phyloP scores from a whole-genome alignment of 2,329 filamentous ascomycete species.

The Daldinia eschscholtzii region DNA sequence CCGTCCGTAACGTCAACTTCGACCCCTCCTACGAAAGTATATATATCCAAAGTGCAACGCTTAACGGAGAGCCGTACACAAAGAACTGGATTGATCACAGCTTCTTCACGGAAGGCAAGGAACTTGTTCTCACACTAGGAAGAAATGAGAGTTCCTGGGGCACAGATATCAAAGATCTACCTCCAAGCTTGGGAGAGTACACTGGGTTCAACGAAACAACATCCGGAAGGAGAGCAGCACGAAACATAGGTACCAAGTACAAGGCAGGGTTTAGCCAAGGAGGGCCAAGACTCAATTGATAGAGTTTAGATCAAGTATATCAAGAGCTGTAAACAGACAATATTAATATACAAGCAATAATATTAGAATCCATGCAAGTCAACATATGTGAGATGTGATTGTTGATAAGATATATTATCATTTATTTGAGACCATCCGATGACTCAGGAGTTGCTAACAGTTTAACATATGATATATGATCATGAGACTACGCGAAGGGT shows the following conservation, averaged over 20 bases:
- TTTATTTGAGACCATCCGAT: too few relatives aligned
- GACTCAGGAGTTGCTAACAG: too few relatives aligned
- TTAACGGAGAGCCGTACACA: constrained; percentile 71
- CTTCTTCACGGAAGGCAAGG: constrained; percentile 74
- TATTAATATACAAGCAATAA: constrained; percentile 15
- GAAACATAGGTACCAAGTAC: constrained; percentile 26
- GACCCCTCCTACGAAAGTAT: constrained; percentile 69
- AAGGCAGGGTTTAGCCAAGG: constrained; percentile 21
- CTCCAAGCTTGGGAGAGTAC: constrained; percentile 67
- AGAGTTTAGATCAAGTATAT: not conserved
- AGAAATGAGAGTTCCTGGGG: constrained; percentile 74
- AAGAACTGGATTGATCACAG: constrained; percentile 77
- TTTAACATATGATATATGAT: too few relatives aligned
- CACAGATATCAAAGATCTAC: constrained; percentile 68
- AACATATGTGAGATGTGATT: not conserved
- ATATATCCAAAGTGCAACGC: constrained; percentile 74
- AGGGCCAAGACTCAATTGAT: constrained; percentile 20
- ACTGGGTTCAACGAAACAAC: constrained; percentile 46
- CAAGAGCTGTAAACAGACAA: constrained; percentile 20
- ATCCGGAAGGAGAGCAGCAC: constrained; percentile 12
- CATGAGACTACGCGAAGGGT: too few relatives aligned
- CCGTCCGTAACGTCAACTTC: constrained; percentile 71
- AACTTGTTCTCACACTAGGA: constrained; percentile 73
- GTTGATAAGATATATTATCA: not conserved
- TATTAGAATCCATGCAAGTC: constrained; percentile 5